Evolutionary conservation across 805 yeast genomes (phyloP).

Genomic region (Blastobotrys mokoenaii): DNA sequence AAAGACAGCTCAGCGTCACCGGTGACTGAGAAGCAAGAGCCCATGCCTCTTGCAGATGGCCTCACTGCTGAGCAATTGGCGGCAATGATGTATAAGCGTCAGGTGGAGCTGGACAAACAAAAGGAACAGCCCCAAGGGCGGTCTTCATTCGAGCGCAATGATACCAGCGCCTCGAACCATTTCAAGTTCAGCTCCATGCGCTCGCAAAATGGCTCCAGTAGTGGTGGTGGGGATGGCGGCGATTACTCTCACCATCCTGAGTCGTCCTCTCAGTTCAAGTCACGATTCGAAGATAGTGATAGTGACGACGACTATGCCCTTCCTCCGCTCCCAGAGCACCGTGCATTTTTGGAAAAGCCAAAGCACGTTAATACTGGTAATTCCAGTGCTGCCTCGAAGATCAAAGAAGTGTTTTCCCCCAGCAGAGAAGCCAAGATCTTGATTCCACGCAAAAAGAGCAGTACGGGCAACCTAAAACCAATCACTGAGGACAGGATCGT

Average conservation of each 20-base stretch:
- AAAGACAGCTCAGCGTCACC: not conserved
- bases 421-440: constrained; percentile 21
- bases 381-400: constrained; percentile 2
- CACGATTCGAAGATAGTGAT: constrained; percentile 28
- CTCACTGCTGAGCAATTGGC: too few species aligned
- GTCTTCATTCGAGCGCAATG: too few species aligned
- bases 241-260: too few species aligned
- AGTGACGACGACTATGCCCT: constrained; percentile 23
- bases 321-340: constrained; percentile 5
- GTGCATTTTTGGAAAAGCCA: constrained; percentile 3
- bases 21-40: too few species aligned
- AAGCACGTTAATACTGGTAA: not conserved
- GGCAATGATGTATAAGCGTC: too few species aligned
- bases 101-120: too few species aligned
- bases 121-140: too few species aligned
- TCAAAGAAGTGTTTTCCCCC: constrained; percentile 25
- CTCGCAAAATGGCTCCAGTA: too few species aligned
- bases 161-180: too few species aligned
- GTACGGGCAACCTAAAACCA: constrained; percentile 8
- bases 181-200: too few species aligned
- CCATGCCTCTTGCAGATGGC: too few species aligned
- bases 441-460: constrained; percentile 12
- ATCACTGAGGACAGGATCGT: constrained; percentile 10
- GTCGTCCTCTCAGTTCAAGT: constrained; percentile 15
- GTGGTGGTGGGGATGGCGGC: too few species aligned